A percentile compares a stretch with the other conserved stretches of the same genome.
Conservation (phyloP, 1,284 basidiomycete genomes). For the Ustilago curta region DNA sequence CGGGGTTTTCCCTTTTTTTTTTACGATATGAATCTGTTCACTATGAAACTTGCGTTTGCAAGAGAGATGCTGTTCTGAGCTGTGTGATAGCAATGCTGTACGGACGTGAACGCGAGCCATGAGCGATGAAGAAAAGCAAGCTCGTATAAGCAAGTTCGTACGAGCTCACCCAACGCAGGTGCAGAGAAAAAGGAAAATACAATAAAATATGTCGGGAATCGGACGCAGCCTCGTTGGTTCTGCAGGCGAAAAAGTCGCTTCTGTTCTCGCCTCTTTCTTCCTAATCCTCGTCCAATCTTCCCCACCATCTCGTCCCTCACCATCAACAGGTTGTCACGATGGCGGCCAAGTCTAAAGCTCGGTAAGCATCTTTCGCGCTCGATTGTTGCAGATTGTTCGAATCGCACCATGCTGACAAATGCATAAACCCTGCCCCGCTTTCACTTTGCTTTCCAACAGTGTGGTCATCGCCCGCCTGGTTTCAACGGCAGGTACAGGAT, state of each 20-base stretch:
- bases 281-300: not conserved
- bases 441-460: conserved; percentile 21
- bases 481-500: conserved; percentile 67
- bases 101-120: not conserved
- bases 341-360: conserved; percentile 66
- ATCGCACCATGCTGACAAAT: conserved; percentile 2
- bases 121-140: not conserved
- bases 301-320: not conserved
- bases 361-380: conserved; percentile 35
- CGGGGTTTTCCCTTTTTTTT: too few species aligned
- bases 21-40: too few species aligned
- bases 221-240: conserved; percentile 3
- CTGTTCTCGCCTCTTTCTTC: conserved; percentile 4
- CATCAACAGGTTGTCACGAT: conserved; percentile 29
- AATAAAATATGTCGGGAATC: conserved; percentile 12
- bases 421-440: not conserved
- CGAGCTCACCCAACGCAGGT: not conserved
- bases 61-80: not conserved
- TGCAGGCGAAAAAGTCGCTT: conserved; percentile 15
- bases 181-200: not conserved
- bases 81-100: not conserved
- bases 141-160: not conserved
- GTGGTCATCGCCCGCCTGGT: conserved; percentile 66
- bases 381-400: not conserved
- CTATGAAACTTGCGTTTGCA: too few species aligned